These are phyloP conservation scores for Trametes polyzona DNA, from an alignment of 1,284 basidiomycete genomes.

Conservation along the genomic window DNA sequence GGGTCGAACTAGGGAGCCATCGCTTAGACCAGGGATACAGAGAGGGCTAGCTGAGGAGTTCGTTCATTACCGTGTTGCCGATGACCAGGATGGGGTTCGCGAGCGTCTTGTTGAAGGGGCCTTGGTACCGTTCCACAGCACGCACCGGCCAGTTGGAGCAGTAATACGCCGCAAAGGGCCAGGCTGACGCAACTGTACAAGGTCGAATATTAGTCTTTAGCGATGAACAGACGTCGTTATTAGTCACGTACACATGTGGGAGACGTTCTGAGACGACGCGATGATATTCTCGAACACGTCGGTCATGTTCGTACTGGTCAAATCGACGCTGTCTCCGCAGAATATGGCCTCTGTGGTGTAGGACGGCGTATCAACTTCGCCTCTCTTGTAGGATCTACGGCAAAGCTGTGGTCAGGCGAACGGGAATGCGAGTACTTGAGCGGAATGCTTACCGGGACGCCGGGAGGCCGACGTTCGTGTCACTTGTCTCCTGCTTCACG, in stretches of 20 bases:
- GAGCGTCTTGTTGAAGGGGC: conserved; percentile 28
- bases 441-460: neutral
- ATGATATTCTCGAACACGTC: conserved; percentile 26
- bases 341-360: conserved; percentile 15
- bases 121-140: conserved; percentile 28
- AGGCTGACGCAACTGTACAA: conserved; percentile 11
- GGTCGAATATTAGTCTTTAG: neutral
- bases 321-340: conserved; percentile 25
- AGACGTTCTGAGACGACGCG: conserved; percentile 15
- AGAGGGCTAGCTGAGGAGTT: neutral
- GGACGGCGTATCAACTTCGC: neutral
- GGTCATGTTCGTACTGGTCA: conserved; percentile 11
- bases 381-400: neutral
- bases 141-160: conserved; percentile 23
- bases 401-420: neutral
- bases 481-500: neutral
- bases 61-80: conserved; percentile 23
- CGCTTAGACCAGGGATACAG: neutral
- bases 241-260: conserved; percentile 25
- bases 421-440: neutral
- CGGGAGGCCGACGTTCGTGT: neutral
- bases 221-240: neutral
- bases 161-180: conserved; percentile 7
- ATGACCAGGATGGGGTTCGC: conserved; percentile 26
- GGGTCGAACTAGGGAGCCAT: conserved; percentile 18